phyloP scores from a whole-genome alignment of 176 grass and related monocot species.

The Thinopyrum elongatum region DNA sequence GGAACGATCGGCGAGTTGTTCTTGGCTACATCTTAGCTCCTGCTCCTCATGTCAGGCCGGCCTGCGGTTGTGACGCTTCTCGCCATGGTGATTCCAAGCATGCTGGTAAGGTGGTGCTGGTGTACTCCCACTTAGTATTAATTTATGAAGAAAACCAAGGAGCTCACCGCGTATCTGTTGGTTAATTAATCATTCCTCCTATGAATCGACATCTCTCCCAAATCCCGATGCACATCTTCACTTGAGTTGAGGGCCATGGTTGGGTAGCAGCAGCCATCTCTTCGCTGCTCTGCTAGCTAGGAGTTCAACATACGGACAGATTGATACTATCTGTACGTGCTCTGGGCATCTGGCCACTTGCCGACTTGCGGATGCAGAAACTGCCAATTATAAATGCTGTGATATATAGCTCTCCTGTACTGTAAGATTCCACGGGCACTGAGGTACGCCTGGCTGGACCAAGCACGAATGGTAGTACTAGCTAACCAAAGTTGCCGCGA shows the following conservation, averaged over 20 bases:
- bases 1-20: slow-evolving; percentile 69
- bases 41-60: slow-evolving; percentile 70
- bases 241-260: not conserved
- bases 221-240: not conserved
- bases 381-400: not conserved
- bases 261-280: not conserved
- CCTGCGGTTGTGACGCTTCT: slow-evolving; percentile 23
- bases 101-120: not conserved
- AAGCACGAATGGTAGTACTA: not conserved
- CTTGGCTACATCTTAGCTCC: slow-evolving; percentile 85
- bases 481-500: not conserved
- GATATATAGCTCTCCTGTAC: not conserved
- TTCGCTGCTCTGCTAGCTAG: not conserved
- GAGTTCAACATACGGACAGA: not conserved
- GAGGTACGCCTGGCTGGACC: not conserved
- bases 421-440: not conserved
- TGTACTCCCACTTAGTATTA: not conserved
- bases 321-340: not conserved
- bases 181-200: not conserved
- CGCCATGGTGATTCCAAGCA: not conserved
- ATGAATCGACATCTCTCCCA: not conserved
- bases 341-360: not conserved
- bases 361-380: slow-evolving; percentile 4
- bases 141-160: too few relatives aligned
- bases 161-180: not conserved